Percentiles rank a stretch among this genome's conserved stretches.
Evolutionary conservation across 371 early-diverging fungal genomes (phyloP).

Genomic region (Mortierella sp.): DNA sequence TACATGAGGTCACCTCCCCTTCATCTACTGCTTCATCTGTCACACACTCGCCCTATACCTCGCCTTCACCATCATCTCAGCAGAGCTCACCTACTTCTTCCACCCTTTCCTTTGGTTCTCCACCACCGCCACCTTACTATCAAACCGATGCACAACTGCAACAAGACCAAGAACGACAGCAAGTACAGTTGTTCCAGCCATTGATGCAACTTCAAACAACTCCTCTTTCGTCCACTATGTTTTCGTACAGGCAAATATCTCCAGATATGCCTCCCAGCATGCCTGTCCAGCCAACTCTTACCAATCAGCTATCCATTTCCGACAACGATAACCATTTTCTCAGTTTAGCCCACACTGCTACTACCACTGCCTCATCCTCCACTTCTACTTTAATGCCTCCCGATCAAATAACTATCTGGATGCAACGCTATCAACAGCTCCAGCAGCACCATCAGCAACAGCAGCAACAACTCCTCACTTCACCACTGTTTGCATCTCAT

Average conservation of each 20-base stretch:
- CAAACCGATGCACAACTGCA: neutral
- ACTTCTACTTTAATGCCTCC: neutral
- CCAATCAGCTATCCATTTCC: neutral
- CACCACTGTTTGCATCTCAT: conserved; percentile 15
- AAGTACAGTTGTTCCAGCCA: conserved; percentile 12
- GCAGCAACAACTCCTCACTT: conserved; percentile 30
- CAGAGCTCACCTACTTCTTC: conserved; percentile 23
- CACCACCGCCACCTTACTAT: conserved; percentile 17
- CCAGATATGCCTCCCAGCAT: conserved; percentile 51
- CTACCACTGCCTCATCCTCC: conserved; percentile 7
- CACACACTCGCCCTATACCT: conserved; percentile 11
- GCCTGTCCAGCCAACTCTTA: conserved; percentile 7
- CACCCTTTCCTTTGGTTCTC: conserved; percentile 16
- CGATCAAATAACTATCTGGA: conserved; percentile 26
- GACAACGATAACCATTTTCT: conserved; percentile 15
- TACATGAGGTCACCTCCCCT: conserved; percentile 11
- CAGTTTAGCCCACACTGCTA: conserved; percentile 13
- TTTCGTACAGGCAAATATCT: conserved; percentile 37
- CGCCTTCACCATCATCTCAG: conserved; percentile 1
- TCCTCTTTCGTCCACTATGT: conserved; percentile 31
- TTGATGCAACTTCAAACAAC: conserved; percentile 15
- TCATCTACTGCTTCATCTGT: conserved; percentile 11
- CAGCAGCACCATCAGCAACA: conserved; percentile 42
- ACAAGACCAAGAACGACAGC: conserved; percentile 11
- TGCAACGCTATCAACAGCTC: conserved; percentile 47